Percentiles rank a stretch among this genome's conserved stretches.
These are phyloP conservation scores for Metrosideros polymorpha DNA, from an alignment of 441 rosid genomes.

Conservation along the genomic window DNA sequence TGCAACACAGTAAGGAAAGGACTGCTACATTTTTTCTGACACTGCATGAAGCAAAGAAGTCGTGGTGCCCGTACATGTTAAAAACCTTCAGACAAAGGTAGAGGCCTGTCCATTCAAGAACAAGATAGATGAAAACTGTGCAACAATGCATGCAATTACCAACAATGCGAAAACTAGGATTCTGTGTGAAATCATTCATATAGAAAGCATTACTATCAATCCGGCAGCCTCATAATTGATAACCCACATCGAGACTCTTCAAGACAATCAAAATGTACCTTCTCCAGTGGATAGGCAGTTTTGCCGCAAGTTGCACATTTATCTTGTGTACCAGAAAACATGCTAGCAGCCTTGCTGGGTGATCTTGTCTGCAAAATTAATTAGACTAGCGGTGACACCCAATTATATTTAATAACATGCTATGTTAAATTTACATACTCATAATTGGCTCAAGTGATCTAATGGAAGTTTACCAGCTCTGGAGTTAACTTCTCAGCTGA, in stretches of 20 bases:
- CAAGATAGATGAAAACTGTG: not conserved
- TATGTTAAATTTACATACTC: not conserved
- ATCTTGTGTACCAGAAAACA: constrained; percentile 96
- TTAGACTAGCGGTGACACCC: constrained; percentile 10
- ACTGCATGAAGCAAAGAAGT: not conserved
- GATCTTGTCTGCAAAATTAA: constrained; percentile 64
- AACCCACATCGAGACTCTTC: not conserved
- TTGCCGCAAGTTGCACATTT: constrained; percentile 90
- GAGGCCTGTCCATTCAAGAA: not conserved
- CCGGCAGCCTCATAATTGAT: not conserved
- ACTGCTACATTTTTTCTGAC: not conserved
- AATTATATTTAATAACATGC: not conserved
- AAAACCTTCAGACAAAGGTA: not conserved
- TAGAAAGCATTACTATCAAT: not conserved
- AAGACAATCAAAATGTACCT: constrained; percentile 32
- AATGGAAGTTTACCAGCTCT: constrained; percentile 52
- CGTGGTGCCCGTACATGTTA: not conserved
- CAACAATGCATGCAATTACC: not conserved
- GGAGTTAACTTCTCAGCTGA: constrained; percentile 85
- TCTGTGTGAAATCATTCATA: not conserved
- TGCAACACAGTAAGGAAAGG: not conserved
- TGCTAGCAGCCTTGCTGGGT: constrained; percentile 88
- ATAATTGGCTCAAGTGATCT: not conserved
- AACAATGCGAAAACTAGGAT: not conserved
- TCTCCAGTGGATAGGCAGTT: constrained; percentile 95